Conservation (phyloP, 2,329 filamentous ascomycete species). For the Bipolaris cookei region DNA sequence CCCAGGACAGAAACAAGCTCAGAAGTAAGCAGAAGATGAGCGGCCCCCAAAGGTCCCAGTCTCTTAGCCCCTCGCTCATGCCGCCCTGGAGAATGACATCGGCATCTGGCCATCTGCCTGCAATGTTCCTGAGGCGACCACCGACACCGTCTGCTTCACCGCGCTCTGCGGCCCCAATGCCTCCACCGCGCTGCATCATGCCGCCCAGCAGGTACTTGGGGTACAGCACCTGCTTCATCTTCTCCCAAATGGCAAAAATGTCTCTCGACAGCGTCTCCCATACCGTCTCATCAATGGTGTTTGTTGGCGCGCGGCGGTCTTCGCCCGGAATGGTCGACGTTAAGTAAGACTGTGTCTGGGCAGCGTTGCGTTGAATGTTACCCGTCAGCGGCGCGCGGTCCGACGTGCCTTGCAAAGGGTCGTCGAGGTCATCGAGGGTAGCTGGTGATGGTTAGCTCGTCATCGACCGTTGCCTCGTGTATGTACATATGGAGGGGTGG, state of each 20-base stretch:
- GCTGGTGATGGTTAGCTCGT: slow-evolving; percentile 56
- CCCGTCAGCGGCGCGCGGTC: slow-evolving; percentile 82
- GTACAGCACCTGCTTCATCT: slow-evolving; percentile 96
- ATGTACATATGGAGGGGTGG: slow-evolving; percentile 8
- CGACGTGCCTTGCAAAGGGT: slow-evolving; percentile 73
- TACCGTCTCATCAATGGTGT: slow-evolving; percentile 95
- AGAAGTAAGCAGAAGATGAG: slow-evolving; percentile 91
- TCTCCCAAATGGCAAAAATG: slow-evolving; percentile 91
- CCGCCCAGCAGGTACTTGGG: slow-evolving; percentile 88
- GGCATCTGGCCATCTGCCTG: slow-evolving; percentile 71
- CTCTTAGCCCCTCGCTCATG: slow-evolving; percentile 88
- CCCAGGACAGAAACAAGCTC: slow-evolving; percentile 84
- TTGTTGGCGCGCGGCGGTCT: slow-evolving; percentile 84
- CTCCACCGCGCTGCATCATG: slow-evolving; percentile 65
- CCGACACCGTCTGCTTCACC: slow-evolving; percentile 56
- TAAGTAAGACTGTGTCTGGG: slow-evolving; percentile 77
- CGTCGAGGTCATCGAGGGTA: slow-evolving; percentile 90
- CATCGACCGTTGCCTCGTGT: neutral
- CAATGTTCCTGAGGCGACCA: slow-evolving; percentile 59
- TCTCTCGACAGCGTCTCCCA: slow-evolving; percentile 97
- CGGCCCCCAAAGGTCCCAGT: slow-evolving; percentile 99
- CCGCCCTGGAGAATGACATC: slow-evolving; percentile 69
- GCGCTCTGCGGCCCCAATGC: slow-evolving; percentile 63
- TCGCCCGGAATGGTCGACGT: slow-evolving; percentile 91
- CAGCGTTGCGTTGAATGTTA: slow-evolving; percentile 68